These are phyloP conservation scores for Alternaria brassicicola DNA, from an alignment of 2,329 filamentous ascomycete genomes.

Conservation along the genomic window DNA sequence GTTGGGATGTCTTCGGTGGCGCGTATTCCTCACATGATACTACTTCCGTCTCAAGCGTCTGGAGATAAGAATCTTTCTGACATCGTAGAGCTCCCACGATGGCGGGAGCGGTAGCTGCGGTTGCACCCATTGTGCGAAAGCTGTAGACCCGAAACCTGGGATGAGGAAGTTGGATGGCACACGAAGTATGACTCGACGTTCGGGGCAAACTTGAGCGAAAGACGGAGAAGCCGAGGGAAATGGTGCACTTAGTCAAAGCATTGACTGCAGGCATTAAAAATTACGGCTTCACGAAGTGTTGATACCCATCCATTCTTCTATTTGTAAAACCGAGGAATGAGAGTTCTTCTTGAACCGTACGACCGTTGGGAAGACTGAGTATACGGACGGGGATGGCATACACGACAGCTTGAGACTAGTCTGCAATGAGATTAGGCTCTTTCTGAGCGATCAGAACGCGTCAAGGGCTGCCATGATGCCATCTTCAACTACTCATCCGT, in stretches of 20 bases:
- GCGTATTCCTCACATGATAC: constrained; percentile 40
- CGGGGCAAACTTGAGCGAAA: constrained; percentile 8
- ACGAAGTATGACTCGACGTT: constrained; percentile 11
- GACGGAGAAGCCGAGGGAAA: constrained; percentile 20
- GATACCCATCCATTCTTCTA: background rate
- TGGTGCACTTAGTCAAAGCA: constrained; percentile 18
- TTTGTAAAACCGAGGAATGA: background rate
- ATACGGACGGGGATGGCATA: background rate
- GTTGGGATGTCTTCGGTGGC: constrained; percentile 24
- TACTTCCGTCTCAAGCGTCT: constrained; percentile 38
- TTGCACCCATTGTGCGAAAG: constrained; percentile 23
- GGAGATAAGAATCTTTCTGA: constrained; percentile 43
- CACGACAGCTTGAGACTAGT: background rate
- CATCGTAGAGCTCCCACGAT: constrained; percentile 42
- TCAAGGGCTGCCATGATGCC: background rate
- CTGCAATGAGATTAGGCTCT: background rate
- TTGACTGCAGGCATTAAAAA: constrained; percentile 11
- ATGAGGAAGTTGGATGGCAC: background rate
- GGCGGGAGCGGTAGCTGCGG: constrained; percentile 20
- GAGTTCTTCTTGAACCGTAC: background rate
- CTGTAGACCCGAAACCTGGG: background rate
- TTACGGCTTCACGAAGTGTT: background rate
- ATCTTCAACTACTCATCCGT: background rate
- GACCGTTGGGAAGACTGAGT: background rate
- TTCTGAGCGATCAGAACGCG: background rate